phyloP scores from a whole-genome alignment of 495 filamentous ascomycete genomes.

The Evansstolkia leycettana region DNA sequence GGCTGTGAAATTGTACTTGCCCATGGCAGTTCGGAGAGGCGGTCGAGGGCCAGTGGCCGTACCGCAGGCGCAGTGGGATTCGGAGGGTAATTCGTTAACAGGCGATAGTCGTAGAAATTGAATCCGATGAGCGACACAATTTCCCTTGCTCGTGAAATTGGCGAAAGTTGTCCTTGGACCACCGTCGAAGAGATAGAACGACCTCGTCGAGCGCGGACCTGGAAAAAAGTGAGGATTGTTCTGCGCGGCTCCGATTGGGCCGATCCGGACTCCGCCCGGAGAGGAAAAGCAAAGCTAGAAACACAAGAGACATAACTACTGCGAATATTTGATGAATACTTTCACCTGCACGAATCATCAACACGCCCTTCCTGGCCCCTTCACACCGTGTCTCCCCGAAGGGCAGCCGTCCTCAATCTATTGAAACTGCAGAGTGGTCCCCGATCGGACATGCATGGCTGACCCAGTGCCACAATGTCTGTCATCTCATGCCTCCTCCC shows the following conservation, averaged over 20 bases:
- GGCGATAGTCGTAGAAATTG: constrained; percentile 1
- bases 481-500: constrained; percentile 51
- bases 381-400: constrained; percentile 6
- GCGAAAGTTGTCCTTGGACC: no score
- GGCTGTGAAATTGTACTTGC: constrained; percentile 60
- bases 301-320: constrained; percentile 11
- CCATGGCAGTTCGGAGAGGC: constrained; percentile 31
- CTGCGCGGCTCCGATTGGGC: constrained; percentile 30
- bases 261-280: constrained; percentile 20
- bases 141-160: no score
- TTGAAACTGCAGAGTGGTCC: constrained; percentile 2
- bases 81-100: constrained; percentile 1
- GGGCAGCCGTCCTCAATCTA: constrained; percentile 5
- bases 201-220: constrained; percentile 6
- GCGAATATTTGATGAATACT: constrained; percentile 10
- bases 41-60: background rate
- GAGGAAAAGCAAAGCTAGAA: constrained; percentile 17
- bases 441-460: constrained; percentile 25
- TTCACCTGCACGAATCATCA: background rate
- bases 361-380: constrained; percentile 3
- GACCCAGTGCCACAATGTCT: constrained; percentile 46
- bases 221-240: constrained; percentile 28
- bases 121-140: no score
- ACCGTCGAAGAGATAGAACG: no score
- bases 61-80: constrained; percentile 1